A percentile compares a stretch with the other conserved stretches of the same genome.
phyloP scores from a whole-genome alignment of 495 filamentous ascomycete species.

The Aspergillus egyptiacus region DNA sequence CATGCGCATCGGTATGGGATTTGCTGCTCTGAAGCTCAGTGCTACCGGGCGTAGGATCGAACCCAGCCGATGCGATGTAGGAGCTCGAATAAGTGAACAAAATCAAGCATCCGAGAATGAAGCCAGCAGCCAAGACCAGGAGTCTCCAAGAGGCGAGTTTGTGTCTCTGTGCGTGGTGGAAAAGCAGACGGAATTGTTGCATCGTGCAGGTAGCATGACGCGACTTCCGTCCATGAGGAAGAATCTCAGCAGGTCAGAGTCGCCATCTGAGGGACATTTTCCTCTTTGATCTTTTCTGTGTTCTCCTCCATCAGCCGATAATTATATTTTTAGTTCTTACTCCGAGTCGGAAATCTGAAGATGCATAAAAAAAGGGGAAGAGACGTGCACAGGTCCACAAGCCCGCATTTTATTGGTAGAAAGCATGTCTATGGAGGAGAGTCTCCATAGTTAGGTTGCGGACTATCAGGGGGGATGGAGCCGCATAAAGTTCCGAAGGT shows the following conservation, averaged over 20 bases:
- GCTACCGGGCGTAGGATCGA: background rate
- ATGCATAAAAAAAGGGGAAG: constrained; percentile 10
- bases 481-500: too few species aligned
- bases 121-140: constrained; percentile 1
- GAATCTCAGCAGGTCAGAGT: background rate
- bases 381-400: constrained; percentile 6
- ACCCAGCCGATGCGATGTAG: background rate
- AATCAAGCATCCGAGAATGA: constrained; percentile 4
- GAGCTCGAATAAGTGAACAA: constrained; percentile 12
- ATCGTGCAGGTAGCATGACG: constrained; percentile 8
- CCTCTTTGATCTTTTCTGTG: background rate
- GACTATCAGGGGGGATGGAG: too few species aligned
- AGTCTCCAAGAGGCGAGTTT: constrained; percentile 3
- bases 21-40: background rate
- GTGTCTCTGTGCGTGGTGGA: constrained; percentile 5
- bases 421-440: too few species aligned
- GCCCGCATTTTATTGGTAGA: constrained; percentile 7
- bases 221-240: background rate
- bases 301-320: background rate
- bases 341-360: background rate
- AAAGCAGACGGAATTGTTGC: constrained; percentile 11
- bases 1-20: background rate
- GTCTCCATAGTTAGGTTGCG: too few species aligned
- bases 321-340: background rate
- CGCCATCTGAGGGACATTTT: background rate